These are phyloP conservation scores for Oryza nivara DNA, from an alignment of 176 grass and related monocot species.

Conservation along the genomic window DNA sequence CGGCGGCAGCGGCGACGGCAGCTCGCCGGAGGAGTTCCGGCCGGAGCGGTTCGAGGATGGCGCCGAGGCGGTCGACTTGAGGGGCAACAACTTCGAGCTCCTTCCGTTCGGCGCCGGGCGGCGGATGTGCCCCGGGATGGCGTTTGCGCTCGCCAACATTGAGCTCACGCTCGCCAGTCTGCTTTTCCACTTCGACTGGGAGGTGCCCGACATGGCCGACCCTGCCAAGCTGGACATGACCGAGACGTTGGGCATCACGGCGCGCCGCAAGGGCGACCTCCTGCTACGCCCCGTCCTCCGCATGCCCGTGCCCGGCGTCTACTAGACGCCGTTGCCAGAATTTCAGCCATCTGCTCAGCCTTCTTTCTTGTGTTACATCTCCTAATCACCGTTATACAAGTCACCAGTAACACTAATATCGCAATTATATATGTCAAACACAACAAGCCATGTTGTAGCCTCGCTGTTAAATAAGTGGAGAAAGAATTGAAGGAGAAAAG, in stretches of 20 bases:
- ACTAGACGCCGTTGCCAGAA: no score
- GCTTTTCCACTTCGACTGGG: conserved; percentile 64
- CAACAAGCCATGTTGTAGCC: no score
- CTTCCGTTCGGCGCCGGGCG: conserved; percentile 56
- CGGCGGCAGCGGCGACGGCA: background rate
- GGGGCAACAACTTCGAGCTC: conserved; percentile 47
- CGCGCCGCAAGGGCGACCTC: conserved; percentile 11
- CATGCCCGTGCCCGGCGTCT: background rate
- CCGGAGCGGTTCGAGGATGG: conserved; percentile 45
- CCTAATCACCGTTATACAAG: no score
- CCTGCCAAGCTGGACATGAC: conserved; percentile 41
- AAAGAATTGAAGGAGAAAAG: no score
- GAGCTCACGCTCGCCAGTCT: conserved; percentile 55
- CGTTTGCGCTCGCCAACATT: conserved; percentile 50
- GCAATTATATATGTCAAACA: no score
- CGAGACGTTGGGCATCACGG: conserved; percentile 39
- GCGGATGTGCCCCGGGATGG: conserved; percentile 57
- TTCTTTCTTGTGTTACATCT: no score
- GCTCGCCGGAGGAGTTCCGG: conserved; percentile 49
- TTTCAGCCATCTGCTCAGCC: no score
- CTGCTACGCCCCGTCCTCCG: conserved; percentile 6
- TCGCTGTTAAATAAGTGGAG: no score
- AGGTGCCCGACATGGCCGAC: conserved; percentile 2
- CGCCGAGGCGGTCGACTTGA: conserved; percentile 39
- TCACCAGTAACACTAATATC: no score